Evolutionary conservation across 805 yeast species (phyloP), one percentile per base, ranked within the genome.

Genomic region (Sungouiozyma intestinalis): DNA sequence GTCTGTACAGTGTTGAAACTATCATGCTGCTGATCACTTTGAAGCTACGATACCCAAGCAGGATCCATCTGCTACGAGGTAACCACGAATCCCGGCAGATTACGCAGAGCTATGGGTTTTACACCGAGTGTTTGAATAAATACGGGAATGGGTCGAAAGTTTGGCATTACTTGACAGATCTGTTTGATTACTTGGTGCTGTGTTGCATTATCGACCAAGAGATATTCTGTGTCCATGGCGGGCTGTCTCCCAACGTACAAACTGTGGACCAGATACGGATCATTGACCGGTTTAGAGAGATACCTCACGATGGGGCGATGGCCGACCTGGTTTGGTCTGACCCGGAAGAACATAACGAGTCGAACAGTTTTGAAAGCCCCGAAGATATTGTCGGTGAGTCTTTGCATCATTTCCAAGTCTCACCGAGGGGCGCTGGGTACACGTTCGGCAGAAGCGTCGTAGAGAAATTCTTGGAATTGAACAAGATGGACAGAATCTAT

Each of bases 231-330:
- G 90, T 90, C 3, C 99, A 92, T 58, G 99, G 99, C 3, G 98
- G 98, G 0, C 65, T 92, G 4, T 85, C 95, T 3, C 99, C 99
- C 0, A 85, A 87, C 48, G 85, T 94, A 38, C 97, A 90, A 57
- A 84, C 92, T 6, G 73, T 92, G 17, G 97, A 92, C 58, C 97
- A 94, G 50, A 85, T 92, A 40, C 72, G 83, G 48, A 79, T 92
- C 14, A 80, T 94, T 7, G 98, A 92, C 62, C 62, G 99, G 45
- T 90, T 87, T 58, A 76, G 80, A 49, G 99, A 92, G 60, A 86
- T 94, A 11, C 99, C 99, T 0, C 98, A 94, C 53, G 98, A 92
- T 60, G 99, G 99, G 0, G 95, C 97, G 14, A 92, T 92, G 97
- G 98, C 98, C 1, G 99, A 92, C 61, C 67, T 92, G 40, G 97